Evolutionary conservation across 108 stramenopile species (phyloP), one percentile per base, ranked within the genome.

Genomic region (Fistulifera pelliculosa): DNA sequence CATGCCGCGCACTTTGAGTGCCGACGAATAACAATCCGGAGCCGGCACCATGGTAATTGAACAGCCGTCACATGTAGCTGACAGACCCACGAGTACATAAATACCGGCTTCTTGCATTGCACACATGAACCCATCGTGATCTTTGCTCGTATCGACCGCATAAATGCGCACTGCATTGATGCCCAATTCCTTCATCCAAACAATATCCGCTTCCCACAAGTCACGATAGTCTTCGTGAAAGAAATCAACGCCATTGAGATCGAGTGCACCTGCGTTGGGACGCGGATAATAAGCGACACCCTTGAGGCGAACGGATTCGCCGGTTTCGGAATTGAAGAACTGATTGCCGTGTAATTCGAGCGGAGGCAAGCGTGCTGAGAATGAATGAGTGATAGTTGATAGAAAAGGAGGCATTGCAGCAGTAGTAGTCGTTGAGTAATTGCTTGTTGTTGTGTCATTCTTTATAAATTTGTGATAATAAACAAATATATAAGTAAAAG

Each of bases 231-330:
- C 60, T 25, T 72, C 64, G 13, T 67, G 69, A 40, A 52, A 76
- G 19, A 69, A 73, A 41, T 76, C 75, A 15, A 76, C 48, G 22
- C 48, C 52, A 25, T 71, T 69, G 1, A 42, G n/a, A 24, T 64
- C 27, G 4, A 69, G 38, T 0, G 38, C 38, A 8, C 75, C 75
- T 14, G 23, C 40, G 49, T 76, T 76, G 13, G 75, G 75, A 1
- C 75, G 61, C 15, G 75, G 75, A 50, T 72, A 69, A 44, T 76
- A 76, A 14, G 66, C 75, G 19, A 76, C 62, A 2, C 75, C 75
- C 27, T 59, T 58, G 49, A 76, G 61, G 0, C 55, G 52, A 41
- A 76, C 31, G 17, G 67, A 50, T 50, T 63, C 61, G 6, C 61
- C 62, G 0, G 70, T 71, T 0, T 50, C 49, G 12, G 66, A 62